Evolutionary conservation across 495 filamentous ascomycete species (phyloP), one percentile per base, ranked within the genome.

Genomic region (Xylaria intraflava): DNA sequence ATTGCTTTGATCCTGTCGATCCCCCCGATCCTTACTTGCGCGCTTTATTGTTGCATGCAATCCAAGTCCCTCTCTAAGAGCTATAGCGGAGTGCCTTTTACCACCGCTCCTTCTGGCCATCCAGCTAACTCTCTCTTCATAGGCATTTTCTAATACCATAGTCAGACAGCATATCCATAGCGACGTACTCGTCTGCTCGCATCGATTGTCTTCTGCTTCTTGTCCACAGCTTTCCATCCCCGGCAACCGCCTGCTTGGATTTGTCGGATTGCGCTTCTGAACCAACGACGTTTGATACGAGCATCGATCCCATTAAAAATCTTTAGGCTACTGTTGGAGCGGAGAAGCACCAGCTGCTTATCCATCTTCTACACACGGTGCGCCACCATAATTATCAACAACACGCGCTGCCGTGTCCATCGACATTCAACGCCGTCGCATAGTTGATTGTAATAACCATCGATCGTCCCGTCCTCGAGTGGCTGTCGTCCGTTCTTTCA

Each of bases 281-380:
- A 7, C 59, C 49, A 57, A 49, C 53, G 48, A 50, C 64, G 64
- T 66, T 66, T 66, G 64, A 66, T 62, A 66, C 63, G 58, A 60
- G 54, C 54, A 61, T 50, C 52, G 55, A 58, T 61, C 36, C 49
- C 54, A 58, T 56, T 52, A 52, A 59, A 57, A 59, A 59, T 61
- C 31, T 26, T 54, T 61, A 64, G 56, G 46, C 43, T 22, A 48
- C 27, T 39, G 35, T 43, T 46, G 53, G 45, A 50, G 46, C 53
- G 51, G 39, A 49, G 45, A 30, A 49, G 53, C 53, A 46, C 53
- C 22, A 56, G 53, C 24, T 56, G 53, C 46, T 51, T 56, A 16
- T 23, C 29, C n/a, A 27, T 36, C 46, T 30, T 43, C 57, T 55
- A 41, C 50, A 20, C 35, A 45, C 33, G 41, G 50, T 58, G 40